A percentile compares a stretch with the other conserved stretches of the same genome.
Evolutionary conservation across 257 asterid genomes (phyloP).

Genomic region (Leptodermis oblonga): DNA sequence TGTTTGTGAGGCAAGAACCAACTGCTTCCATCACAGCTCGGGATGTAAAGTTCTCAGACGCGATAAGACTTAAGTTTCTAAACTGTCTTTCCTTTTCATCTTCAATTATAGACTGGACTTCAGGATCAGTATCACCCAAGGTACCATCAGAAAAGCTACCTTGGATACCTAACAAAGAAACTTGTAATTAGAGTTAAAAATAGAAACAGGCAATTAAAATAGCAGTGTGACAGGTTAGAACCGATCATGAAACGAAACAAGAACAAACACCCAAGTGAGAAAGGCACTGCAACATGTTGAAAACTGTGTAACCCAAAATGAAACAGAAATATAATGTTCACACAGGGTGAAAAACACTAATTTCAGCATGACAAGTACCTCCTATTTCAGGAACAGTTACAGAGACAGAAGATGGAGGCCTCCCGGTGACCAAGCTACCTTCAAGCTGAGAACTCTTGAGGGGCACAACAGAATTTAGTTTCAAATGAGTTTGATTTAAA

Average conservation of each 20-base stretch:
- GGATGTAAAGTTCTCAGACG: slow-evolving; percentile 93
- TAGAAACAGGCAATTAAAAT: background rate
- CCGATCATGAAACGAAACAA: background rate
- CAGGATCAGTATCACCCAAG: slow-evolving; percentile 74
- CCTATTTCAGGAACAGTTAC: slow-evolving; percentile 45
- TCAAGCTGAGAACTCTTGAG: slow-evolving; percentile 53
- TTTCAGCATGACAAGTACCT: slow-evolving; percentile 28
- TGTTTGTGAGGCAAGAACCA: slow-evolving; percentile 95
- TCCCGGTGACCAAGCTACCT: slow-evolving; percentile 63
- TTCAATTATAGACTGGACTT: slow-evolving; percentile 58
- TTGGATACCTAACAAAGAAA: slow-evolving; percentile 38
- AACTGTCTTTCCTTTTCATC: slow-evolving; percentile 86
- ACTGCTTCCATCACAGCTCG: slow-evolving; percentile 99
- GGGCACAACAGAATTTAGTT: slow-evolving; percentile 37
- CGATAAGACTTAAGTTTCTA: slow-evolving; percentile 86
- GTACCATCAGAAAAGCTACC: slow-evolving; percentile 56
- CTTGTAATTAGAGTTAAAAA: background rate
- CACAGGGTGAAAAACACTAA: background rate
- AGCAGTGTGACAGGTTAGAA: no score
- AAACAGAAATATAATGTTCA: background rate
- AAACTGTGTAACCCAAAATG: background rate
- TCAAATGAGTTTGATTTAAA: slow-evolving; percentile 32
- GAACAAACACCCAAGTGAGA: background rate
- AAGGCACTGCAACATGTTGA: background rate
- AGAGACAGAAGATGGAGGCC: slow-evolving; percentile 51